A percentile compares a stretch with the other conserved stretches of the same genome.
Conservation (phyloP, 352 stramenopile genomes). For the Globisporangium alternatum region DNA sequence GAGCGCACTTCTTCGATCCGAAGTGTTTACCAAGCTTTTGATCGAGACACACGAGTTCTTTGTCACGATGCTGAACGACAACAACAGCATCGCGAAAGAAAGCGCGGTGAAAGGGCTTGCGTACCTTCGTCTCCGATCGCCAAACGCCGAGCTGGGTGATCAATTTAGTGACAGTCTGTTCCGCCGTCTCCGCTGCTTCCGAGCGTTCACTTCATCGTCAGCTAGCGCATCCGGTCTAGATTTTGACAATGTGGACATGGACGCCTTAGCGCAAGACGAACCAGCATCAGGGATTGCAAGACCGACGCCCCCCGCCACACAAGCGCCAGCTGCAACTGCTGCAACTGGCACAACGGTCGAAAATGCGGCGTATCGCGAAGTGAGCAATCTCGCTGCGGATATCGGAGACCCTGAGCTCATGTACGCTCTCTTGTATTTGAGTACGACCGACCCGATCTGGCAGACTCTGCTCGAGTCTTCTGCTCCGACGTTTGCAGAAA, state of each 20-base stretch:
- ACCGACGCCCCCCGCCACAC: neutral
- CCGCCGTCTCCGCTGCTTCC: constrained; percentile 71
- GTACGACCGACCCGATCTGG: constrained; percentile 74
- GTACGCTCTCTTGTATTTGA: constrained; percentile 80
- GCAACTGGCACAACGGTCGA: constrained; percentile 37
- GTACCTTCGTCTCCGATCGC: constrained; percentile 61
- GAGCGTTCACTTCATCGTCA: constrained; percentile 47
- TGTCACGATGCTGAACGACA: constrained; percentile 78
- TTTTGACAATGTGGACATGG: constrained; percentile 22
- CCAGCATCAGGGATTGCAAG: constrained; percentile 8
- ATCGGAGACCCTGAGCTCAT: constrained; percentile 78
- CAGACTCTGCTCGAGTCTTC: constrained; percentile 24
- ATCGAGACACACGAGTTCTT: constrained; percentile 71
- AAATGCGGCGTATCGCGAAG: constrained; percentile 80
- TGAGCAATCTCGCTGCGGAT: constrained; percentile 79
- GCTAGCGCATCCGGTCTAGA: constrained; percentile 23
- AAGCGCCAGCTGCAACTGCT: constrained; percentile 9
- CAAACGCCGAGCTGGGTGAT: constrained; percentile 43
- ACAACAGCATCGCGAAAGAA: constrained; percentile 60
- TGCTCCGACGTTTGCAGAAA: neutral
- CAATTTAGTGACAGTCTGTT: constrained; percentile 81
- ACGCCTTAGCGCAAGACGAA: neutral
- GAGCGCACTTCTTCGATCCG: constrained; percentile 30
- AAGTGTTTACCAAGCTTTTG: constrained; percentile 28
- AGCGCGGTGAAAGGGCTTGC: constrained; percentile 74